These are phyloP conservation scores for Corymbia calophylla DNA, from an alignment of 441 rosid species.

Conservation along the genomic window DNA sequence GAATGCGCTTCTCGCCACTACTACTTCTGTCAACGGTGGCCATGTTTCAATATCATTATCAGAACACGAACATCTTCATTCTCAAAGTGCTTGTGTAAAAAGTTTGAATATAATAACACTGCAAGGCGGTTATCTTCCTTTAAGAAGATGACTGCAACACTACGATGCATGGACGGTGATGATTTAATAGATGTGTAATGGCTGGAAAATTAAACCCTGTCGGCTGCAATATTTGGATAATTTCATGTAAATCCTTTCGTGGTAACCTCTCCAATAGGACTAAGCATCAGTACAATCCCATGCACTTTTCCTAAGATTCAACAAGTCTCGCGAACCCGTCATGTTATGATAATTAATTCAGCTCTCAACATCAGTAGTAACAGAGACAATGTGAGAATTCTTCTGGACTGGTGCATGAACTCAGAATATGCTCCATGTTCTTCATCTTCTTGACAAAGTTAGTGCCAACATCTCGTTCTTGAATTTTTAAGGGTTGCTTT, in stretches of 20 bases:
- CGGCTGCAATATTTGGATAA: not conserved
- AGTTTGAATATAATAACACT: not conserved
- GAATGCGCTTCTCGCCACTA: fast-evolving
- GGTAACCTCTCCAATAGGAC: not conserved
- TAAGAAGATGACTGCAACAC: not conserved
- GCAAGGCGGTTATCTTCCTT: fast-evolving
- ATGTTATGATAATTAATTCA: not conserved
- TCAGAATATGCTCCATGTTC: not conserved
- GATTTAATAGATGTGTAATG: fast-evolving
- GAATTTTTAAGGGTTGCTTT: not conserved
- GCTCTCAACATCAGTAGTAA: not conserved
- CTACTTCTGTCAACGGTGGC: not conserved
- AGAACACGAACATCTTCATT: not conserved
- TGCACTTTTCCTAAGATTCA: not conserved
- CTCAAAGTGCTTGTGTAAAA: not conserved
- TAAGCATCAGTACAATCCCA: not conserved
- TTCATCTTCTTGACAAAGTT: not conserved
- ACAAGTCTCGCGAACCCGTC: not conserved
- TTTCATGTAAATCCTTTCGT: not conserved
- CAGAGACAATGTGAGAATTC: not conserved
- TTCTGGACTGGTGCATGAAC: not conserved
- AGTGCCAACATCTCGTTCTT: not conserved
- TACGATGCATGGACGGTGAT: not conserved
- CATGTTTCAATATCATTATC: not conserved
- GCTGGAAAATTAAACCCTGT: not conserved